A percentile compares a stretch with the other conserved stretches of the same genome.
phyloP scores from a whole-genome alignment of 306 rosid species.

The Fragaria nilgerrensis region DNA sequence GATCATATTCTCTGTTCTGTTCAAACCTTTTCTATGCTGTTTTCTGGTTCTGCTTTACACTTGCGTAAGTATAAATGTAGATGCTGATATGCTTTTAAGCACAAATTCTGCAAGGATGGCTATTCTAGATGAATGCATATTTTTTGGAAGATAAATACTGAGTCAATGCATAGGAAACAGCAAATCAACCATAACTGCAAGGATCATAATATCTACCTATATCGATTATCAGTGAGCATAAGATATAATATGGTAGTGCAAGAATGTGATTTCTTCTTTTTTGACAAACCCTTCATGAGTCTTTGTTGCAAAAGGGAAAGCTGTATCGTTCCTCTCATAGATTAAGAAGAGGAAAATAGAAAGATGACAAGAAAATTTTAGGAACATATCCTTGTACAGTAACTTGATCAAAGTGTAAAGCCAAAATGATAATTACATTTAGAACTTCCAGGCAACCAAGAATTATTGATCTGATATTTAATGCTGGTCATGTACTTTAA shows the following conservation, averaged over 20 bases:
- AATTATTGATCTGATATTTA: neutral
- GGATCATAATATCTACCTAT: neutral
- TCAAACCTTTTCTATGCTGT: neutral
- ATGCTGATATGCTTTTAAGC: neutral
- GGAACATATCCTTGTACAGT: neutral
- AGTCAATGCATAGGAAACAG: neutral
- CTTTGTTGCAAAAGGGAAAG: neutral
- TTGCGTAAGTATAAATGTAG: neutral
- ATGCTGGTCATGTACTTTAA: no score
- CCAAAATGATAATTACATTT: neutral
- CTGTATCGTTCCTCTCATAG: neutral
- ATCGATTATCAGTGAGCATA: neutral
- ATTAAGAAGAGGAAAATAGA: neutral
- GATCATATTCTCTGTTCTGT: conserved; percentile 4
- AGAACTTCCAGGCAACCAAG: neutral
- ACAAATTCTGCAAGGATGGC: neutral
- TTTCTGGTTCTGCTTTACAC: neutral
- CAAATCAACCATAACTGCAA: neutral
- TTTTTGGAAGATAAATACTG: neutral
- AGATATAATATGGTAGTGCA: neutral
- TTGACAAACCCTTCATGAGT: neutral
- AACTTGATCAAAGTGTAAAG: neutral
- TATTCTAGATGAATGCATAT: neutral
- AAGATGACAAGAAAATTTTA: neutral
- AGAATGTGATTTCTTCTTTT: neutral